Evolutionary conservation across 2,329 filamentous ascomycete genomes (phyloP).

Genomic region (Aulographum hederae): DNA sequence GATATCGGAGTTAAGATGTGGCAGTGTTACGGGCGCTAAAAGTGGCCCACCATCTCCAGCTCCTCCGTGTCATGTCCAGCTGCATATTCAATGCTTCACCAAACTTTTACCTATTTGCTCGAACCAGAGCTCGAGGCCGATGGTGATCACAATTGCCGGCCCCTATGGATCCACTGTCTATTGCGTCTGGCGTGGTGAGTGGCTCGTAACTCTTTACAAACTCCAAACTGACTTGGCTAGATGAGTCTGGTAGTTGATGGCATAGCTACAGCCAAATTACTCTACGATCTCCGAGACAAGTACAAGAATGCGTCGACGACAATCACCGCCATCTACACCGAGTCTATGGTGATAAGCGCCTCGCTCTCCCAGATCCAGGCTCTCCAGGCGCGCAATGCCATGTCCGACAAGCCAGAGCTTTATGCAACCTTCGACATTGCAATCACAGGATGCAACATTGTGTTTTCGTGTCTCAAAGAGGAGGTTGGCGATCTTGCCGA

Average conservation of each 20-base stretch:
- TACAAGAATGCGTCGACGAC: conserved; percentile 14
- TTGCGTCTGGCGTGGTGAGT: background rate
- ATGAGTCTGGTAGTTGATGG: conserved; percentile 17
- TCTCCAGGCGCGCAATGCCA: conserved; percentile 11
- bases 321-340: conserved; percentile 16
- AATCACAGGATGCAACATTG: conserved; percentile 14
- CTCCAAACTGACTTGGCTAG: background rate
- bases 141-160: background rate
- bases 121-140: too few species aligned
- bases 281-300: conserved; percentile 13
- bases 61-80: too few species aligned
- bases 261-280: conserved; percentile 9
- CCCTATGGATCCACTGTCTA: background rate
- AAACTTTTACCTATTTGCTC: too few species aligned
- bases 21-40: too few species aligned
- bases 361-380: conserved; percentile 14
- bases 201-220: background rate
- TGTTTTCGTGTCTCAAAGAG: conserved; percentile 15
- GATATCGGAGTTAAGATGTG: too few species aligned
- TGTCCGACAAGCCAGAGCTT: conserved; percentile 10
- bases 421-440: conserved; percentile 14
- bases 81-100: too few species aligned
- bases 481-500: conserved; percentile 11
- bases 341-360: conserved; percentile 15
- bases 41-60: too few species aligned